Conservation (phyloP, 306 rosid genomes). For the Rosa persica region DNA sequence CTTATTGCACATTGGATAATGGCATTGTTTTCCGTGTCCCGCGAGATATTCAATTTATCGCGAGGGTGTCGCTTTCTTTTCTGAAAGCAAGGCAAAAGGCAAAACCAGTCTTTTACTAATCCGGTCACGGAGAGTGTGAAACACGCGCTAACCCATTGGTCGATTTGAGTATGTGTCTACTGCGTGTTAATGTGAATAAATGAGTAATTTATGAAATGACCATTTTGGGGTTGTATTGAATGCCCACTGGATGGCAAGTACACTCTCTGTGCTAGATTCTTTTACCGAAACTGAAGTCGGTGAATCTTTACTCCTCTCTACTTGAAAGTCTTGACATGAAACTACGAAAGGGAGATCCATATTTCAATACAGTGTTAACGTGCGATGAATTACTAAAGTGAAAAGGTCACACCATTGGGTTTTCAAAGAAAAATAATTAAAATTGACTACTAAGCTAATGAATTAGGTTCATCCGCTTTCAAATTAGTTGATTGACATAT, state of each 20-base stretch:
- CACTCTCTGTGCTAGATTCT: background rate
- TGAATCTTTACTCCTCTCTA: background rate
- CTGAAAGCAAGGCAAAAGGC: constrained; percentile 16
- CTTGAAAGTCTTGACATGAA: background rate
- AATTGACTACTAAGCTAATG: no score
- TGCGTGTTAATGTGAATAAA: background rate
- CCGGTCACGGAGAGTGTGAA: background rate
- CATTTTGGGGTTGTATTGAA: background rate
- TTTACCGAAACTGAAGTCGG: background rate
- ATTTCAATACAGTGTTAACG: background rate
- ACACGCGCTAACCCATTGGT: background rate
- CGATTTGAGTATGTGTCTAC: background rate
- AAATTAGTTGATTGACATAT: no score
- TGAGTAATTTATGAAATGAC: background rate
- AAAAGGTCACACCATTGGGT: background rate
- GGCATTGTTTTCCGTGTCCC: constrained; percentile 11
- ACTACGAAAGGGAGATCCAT: background rate
- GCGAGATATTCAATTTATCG: constrained; percentile 19
- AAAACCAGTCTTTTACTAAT: background rate
- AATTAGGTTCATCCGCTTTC: no score
- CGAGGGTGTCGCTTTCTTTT: background rate
- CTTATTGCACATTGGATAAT: background rate
- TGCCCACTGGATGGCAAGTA: background rate
- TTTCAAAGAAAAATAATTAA: no score
- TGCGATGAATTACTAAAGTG: background rate